Evolutionary conservation across 371 early-diverging fungal genomes (phyloP), one percentile per base, ranked within the genome.

Genomic region (Gilbertella persicaria): DNA sequence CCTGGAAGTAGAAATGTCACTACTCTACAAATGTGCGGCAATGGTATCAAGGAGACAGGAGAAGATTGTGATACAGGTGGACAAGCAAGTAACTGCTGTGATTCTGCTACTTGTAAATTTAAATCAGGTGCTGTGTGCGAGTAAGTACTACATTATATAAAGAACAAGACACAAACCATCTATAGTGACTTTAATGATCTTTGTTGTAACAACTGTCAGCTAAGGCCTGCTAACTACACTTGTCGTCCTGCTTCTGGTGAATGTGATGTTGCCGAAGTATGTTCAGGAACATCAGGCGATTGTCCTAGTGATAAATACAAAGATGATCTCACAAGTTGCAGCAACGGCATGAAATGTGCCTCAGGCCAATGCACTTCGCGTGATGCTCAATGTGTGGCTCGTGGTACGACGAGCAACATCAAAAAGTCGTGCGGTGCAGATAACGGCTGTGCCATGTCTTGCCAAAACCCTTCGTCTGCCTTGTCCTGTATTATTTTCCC

Each of bases 61-160:
- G 98, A 98, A 72, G 90, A 98, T 41, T 98, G 98, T 71, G 98
- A 98, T 67, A 92, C 95, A 55, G 95, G 94, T 12, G 83, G 85
- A 12, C 47, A 69, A 23, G 83, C 77, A 14, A 86, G 79, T 43
- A 77, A 80, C 12, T 96, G 98, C 73, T 97, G 98, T 66, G 83
- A 91, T 62, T 73, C 82, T 4, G 48, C 64, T 0, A 90, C 90
- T 2, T 97, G 97, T 71, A 93, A 88, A 67, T 81, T 92, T 46
- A 92, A 86, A 55, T 8, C 73, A 7, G 86, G 81, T 3, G 93
- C 96, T 8, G 70, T 80, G 10, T 96, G 96, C 78, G 83, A 79
- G 82, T 82, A 76, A 64, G 77, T 79, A 1, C n/a, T 21, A 5
- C 16, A 1, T 9, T 17, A 30, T 52, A 9, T 19, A 29, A 5